Evolutionary conservation across 805 yeast species (phyloP), one percentile per base, ranked within the genome.

Genomic region (Dipodascus geniculatus): DNA sequence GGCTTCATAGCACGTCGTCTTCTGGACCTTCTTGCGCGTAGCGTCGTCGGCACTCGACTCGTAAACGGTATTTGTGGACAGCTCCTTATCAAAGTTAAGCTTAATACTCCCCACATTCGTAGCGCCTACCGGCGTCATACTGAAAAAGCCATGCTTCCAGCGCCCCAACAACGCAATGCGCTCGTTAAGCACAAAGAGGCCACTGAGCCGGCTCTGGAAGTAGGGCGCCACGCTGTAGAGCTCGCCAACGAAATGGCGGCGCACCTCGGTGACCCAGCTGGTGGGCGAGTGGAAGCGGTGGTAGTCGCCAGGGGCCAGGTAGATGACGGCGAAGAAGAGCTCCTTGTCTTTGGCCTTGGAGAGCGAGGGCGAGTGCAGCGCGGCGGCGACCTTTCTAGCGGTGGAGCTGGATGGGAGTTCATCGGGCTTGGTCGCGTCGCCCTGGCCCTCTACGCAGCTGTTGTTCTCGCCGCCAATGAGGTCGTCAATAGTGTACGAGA

Each of bases 101-200:
- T 85, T 82, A 59, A 93, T 93, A 62, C 95, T 85, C 3, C 99
- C 99, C 28, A 93, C 99, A 70, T 93, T 93, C 1, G 99, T 93
- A 22, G 99, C 99, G 14, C 99, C 99, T 11, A 93, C 99, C 0
- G 99, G 97, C 0, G 96, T 91, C 99, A 93, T 93, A 59, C 95
- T 84, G 72, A 93, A 93, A 63, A 93, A 93, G 0, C 99, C 99
- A 66, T 93, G 78, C 65, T 85, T 87, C 99, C 99, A 93, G 63
- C 87, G 82, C 1, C 99, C 99, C 54, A 93, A 76, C 51, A 93
- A 71, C 0, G 99, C 95, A 2, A 93, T 99, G 61, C 99, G 78
- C 70, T 93, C 99, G 66, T 93, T 93, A 60, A 93, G 72, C 2
- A 91, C 87, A 66, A 93, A 93, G 58, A 93, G 76, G 42, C 93